phyloP scores from a whole-genome alignment of 768 basidiomycete species.

The Xerocomus brunneocitrinus region DNA sequence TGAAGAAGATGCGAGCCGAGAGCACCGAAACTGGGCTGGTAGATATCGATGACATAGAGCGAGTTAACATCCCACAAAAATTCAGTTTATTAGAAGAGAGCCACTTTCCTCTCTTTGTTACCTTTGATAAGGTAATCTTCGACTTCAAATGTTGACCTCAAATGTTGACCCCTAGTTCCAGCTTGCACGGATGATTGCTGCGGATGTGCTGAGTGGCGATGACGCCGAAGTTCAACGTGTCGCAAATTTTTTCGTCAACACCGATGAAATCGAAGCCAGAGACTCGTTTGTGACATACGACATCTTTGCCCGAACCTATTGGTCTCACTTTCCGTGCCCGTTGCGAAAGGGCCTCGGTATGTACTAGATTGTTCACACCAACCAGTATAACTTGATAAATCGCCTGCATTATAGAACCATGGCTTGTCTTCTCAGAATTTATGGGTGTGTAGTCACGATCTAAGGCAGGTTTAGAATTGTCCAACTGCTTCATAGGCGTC shows the following conservation, averaged over 20 bases:
- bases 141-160: not conserved
- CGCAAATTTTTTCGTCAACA: constrained; percentile 13
- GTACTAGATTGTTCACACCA: not conserved
- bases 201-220: constrained; percentile 14
- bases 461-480: not conserved
- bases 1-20: constrained; percentile 27
- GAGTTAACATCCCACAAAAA: constrained; percentile 33
- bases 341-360: constrained; percentile 52
- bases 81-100: constrained; percentile 54
- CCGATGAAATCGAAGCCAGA: constrained; percentile 12
- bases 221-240: constrained; percentile 1
- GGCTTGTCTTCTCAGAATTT: constrained; percentile 60
- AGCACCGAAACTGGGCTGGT: constrained; percentile 24
- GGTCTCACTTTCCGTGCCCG: constrained; percentile 52
- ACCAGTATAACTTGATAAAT: not conserved
- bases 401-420: constrained; percentile 42
- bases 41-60: constrained; percentile 33
- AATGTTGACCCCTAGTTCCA: constrained; percentile 2
- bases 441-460: constrained; percentile 42
- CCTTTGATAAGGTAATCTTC: constrained; percentile 52
- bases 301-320: constrained; percentile 48
- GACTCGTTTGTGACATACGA: constrained; percentile 40
- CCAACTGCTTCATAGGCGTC: constrained; percentile 36
- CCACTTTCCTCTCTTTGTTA: constrained; percentile 69
- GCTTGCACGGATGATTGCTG: constrained; percentile 26